phyloP scores from a whole-genome alignment of 1,139 yeast species.

The Geotrichum reessii region DNA sequence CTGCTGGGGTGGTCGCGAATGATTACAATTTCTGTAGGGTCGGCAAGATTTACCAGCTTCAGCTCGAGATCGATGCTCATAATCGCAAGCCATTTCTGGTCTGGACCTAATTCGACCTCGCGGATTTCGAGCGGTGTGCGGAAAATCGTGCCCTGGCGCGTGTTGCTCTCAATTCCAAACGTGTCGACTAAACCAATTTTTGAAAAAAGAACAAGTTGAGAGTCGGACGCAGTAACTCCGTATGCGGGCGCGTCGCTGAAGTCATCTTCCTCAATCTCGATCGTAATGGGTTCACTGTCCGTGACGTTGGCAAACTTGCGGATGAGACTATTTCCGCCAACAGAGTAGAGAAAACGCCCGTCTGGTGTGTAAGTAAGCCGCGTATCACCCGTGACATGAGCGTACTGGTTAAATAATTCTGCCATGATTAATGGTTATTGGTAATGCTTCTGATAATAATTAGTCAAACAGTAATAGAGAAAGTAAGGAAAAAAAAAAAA shows the following conservation, averaged over 20 bases:
- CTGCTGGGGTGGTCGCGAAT: slow-evolving; percentile 44
- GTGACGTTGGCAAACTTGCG: slow-evolving; percentile 35
- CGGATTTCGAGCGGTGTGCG: slow-evolving; percentile 1
- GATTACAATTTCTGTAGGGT: slow-evolving; percentile 10
- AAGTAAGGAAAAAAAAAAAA: background rate
- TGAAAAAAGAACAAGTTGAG: background rate
- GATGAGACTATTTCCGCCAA: slow-evolving; percentile 36
- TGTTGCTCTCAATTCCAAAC: slow-evolving; percentile 15
- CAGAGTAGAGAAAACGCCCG: slow-evolving; percentile 35
- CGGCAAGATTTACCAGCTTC: slow-evolving; percentile 4
- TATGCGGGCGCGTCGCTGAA: slow-evolving; percentile 15
- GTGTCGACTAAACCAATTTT: slow-evolving; percentile 21
- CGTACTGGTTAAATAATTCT: slow-evolving; percentile 8
- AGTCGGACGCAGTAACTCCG: background rate
- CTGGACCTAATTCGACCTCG: slow-evolving; percentile 3
- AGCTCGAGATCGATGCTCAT: slow-evolving; percentile 8
- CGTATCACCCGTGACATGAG: slow-evolving; percentile 31
- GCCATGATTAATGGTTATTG: background rate
- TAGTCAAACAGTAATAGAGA: background rate
- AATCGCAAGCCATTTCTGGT: background rate
- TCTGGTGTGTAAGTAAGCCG: slow-evolving; percentile 34
- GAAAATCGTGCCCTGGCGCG: background rate
- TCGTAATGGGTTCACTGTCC: slow-evolving; percentile 28
- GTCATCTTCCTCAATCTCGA: slow-evolving; percentile 33
- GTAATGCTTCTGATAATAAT: background rate